Conservation (phyloP, 768 basidiomycete species). For the Calocera viscosa region DNA sequence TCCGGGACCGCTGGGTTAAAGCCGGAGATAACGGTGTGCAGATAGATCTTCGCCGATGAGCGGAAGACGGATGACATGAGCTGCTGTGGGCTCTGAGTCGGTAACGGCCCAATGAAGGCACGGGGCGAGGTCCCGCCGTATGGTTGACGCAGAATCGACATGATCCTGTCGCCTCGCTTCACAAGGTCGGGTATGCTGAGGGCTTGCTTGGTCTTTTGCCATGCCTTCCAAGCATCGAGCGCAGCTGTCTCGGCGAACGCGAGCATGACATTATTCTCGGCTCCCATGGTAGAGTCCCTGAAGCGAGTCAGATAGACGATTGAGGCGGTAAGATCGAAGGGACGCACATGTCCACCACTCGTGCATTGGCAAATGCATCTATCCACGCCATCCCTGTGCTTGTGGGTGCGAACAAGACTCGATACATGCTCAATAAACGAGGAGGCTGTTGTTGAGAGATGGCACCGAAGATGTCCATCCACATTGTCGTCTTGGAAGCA, state of each 20-base stretch:
- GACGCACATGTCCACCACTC: slow-evolving; percentile 2
- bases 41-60: slow-evolving; percentile 52
- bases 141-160: neutral
- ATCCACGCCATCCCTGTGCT: slow-evolving; percentile 4
- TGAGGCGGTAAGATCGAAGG: neutral
- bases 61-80: slow-evolving; percentile 46
- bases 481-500: slow-evolving; percentile 21
- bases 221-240: slow-evolving; percentile 61
- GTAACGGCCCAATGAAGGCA: slow-evolving; percentile 26
- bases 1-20: slow-evolving; percentile 44
- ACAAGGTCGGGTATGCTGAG: slow-evolving; percentile 5
- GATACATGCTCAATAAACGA: neutral
- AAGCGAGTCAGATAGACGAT: slow-evolving; percentile 18
- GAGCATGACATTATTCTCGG: slow-evolving; percentile 65
- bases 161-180: neutral
- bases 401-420: neutral
- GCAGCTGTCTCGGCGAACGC: slow-evolving; percentile 60
- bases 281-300: slow-evolving; percentile 61
- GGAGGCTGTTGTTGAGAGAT: neutral
- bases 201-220: slow-evolving; percentile 36
- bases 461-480: slow-evolving; percentile 47
- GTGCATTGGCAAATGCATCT: neutral
- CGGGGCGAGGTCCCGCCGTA: slow-evolving; percentile 9
- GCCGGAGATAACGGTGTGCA: slow-evolving; percentile 59
- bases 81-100: slow-evolving; percentile 26